A percentile compares a stretch with the other conserved stretches of the same genome.
These are phyloP conservation scores for Pelagomonas calceolata DNA, from an alignment of 108 stramenopile genomes.

Conservation along the genomic window DNA sequence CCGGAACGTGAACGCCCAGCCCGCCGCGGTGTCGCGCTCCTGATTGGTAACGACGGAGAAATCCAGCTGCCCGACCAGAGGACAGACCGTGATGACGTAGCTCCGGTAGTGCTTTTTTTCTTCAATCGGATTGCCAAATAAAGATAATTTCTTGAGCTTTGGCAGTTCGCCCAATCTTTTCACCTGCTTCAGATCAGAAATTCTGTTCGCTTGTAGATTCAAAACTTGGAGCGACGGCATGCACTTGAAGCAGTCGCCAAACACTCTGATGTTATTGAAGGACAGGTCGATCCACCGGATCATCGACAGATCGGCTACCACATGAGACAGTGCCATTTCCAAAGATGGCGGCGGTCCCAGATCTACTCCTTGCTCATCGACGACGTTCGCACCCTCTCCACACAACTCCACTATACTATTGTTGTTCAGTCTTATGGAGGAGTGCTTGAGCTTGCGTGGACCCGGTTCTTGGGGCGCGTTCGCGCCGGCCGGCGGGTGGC, in stretches of 20 bases:
- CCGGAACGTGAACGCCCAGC: constrained; percentile 9
- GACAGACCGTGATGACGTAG: constrained; percentile 8
- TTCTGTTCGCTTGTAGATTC: constrained; percentile 24
- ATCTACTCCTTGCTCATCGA: not conserved
- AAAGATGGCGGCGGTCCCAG: not conserved
- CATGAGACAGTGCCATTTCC: not conserved
- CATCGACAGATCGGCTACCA: not conserved
- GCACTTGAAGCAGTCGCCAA: not conserved
- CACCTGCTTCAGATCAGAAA: constrained; percentile 8
- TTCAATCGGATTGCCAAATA: constrained; percentile 27
- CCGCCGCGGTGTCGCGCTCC: not conserved
- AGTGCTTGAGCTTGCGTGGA: no score
- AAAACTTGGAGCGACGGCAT: constrained; percentile 14
- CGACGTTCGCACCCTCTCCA: not conserved
- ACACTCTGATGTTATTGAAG: not conserved
- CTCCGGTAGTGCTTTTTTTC: constrained; percentile 25
- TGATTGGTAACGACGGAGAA: constrained; percentile 6
- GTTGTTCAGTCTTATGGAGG: not conserved
- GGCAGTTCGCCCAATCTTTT: constrained; percentile 7
- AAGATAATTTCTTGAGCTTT: constrained; percentile 11
- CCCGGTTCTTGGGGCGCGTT: not conserved
- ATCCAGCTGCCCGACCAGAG: constrained; percentile 1
- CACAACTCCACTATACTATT: not conserved
- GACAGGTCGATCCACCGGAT: constrained; percentile 7
- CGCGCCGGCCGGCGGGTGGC: not conserved